Percentiles rank a stretch among this genome's conserved stretches.
Evolutionary conservation across 768 basidiomycete species (phyloP).

Genomic region (Asterophora parasitica): DNA sequence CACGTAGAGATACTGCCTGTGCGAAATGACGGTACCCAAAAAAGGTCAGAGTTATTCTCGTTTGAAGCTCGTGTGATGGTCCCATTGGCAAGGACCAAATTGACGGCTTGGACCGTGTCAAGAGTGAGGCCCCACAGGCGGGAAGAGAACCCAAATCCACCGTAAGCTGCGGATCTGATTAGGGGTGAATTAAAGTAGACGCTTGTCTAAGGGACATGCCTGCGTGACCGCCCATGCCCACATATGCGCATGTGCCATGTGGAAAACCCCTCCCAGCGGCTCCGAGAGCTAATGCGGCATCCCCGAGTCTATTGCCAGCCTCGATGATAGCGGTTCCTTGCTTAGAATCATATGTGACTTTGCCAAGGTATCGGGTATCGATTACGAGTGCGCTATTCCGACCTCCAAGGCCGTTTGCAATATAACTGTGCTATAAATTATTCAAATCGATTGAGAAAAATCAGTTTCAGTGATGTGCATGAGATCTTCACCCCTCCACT

Average conservation of each 20-base stretch:
- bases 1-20: not conserved
- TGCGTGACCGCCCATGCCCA: conserved; percentile 50
- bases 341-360: conserved; percentile 31
- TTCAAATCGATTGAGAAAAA: not conserved
- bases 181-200: not conserved
- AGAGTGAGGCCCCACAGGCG: conserved; percentile 48
- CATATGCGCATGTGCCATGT: conserved; percentile 49
- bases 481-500: conserved; percentile 36
- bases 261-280: conserved; percentile 40
- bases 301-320: conserved; percentile 42
- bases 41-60: conserved; percentile 39
- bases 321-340: conserved; percentile 35
- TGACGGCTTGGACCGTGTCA: conserved; percentile 38
- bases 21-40: conserved; percentile 18
- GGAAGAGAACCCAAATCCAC: conserved; percentile 46
- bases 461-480: not conserved
- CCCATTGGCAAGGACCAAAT: conserved; percentile 44
- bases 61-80: conserved; percentile 34
- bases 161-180: conserved; percentile 25
- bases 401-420: conserved; percentile 44
- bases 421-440: conserved; percentile 41
- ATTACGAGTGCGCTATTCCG: conserved; percentile 39
- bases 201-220: conserved; percentile 15
- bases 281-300: conserved; percentile 37
- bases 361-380: conserved; percentile 39